Conservation (phyloP, 768 basidiomycete species). For the Pisolithus tinctorius region DNA sequence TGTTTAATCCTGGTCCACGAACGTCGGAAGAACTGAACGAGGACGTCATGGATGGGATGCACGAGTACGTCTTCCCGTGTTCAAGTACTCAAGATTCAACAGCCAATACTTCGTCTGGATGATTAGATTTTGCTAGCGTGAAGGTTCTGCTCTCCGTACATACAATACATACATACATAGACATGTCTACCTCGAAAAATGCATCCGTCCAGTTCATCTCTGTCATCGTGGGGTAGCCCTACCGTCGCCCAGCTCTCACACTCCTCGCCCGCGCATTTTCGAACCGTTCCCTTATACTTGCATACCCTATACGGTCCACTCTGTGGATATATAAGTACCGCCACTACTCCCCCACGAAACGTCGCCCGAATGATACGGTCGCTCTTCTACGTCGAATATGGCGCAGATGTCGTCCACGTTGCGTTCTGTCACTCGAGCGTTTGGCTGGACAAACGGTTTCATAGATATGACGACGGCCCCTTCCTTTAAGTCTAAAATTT, state of each 20-base stretch:
- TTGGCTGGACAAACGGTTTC: constrained; percentile 73
- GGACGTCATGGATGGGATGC: too few relatives aligned
- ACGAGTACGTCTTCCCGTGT: too few relatives aligned
- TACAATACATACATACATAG: too few relatives aligned
- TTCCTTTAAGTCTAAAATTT: constrained; percentile 94
- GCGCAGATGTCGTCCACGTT: constrained; percentile 80
- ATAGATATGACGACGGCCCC: constrained; percentile 87
- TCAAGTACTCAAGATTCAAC: too few relatives aligned
- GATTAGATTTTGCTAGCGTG: too few relatives aligned
- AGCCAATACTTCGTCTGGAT: too few relatives aligned
- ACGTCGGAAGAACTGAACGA: too few relatives aligned
- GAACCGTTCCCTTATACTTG: constrained; percentile 48
- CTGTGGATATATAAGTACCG: constrained; percentile 68
- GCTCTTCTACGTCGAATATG: constrained; percentile 73
- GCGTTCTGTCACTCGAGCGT: constrained; percentile 75
- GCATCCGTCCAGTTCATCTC: too few relatives aligned
- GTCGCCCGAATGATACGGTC: constrained; percentile 59
- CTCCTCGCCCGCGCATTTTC: constrained; percentile 39
- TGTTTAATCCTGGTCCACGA: too few relatives aligned
- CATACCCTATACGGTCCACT: constrained; percentile 69
- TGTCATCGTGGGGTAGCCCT: not conserved
- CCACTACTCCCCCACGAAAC: constrained; percentile 77
- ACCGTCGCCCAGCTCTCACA: constrained; percentile 18
- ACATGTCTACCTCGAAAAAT: too few relatives aligned
- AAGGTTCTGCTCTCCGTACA: too few relatives aligned